phyloP scores from a whole-genome alignment of 108 stramenopile genomes.

The Conticribra guillardii region DNA sequence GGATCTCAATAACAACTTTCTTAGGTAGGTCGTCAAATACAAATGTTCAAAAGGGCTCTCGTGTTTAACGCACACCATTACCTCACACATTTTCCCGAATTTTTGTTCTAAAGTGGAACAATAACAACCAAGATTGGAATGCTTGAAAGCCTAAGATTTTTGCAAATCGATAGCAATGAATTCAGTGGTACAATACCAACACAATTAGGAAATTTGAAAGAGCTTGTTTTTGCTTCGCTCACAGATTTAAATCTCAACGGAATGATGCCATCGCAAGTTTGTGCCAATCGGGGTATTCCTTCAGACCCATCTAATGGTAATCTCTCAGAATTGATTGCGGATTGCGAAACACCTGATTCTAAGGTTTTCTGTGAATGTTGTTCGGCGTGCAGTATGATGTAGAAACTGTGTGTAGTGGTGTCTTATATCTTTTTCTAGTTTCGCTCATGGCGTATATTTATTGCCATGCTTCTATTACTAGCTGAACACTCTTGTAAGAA shows the following conservation, averaged over 20 bases:
- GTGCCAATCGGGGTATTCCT: constrained; percentile 23
- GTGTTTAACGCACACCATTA: neutral
- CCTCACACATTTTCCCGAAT: constrained; percentile 39
- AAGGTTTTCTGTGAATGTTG: constrained; percentile 19
- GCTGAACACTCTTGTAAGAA: too few relatives aligned
- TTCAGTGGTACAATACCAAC: constrained; percentile 62
- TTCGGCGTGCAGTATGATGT: neutral
- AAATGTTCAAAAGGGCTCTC: too few relatives aligned
- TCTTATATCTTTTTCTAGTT: too few relatives aligned
- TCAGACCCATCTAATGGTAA: constrained; percentile 10
- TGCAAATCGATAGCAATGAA: constrained; percentile 62
- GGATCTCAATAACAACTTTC: constrained; percentile 64
- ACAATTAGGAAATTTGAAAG: constrained; percentile 42
- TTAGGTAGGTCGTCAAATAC: constrained; percentile 40
- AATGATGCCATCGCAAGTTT: constrained; percentile 58
- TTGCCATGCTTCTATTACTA: too few relatives aligned
- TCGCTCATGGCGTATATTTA: too few relatives aligned
- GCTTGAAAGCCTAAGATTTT: constrained; percentile 45
- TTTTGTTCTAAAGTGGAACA: constrained; percentile 49
- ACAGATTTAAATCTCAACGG: constrained; percentile 55
- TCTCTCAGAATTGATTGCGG: constrained; percentile 7
- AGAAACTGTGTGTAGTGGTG: too few relatives aligned
- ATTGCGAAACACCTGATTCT: neutral
- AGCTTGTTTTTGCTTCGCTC: constrained; percentile 53
- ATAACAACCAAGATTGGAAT: constrained; percentile 52